Evolutionary conservation across 2,329 filamentous ascomycete species (phyloP).

Genomic region (Fusarium kyushuense): DNA sequence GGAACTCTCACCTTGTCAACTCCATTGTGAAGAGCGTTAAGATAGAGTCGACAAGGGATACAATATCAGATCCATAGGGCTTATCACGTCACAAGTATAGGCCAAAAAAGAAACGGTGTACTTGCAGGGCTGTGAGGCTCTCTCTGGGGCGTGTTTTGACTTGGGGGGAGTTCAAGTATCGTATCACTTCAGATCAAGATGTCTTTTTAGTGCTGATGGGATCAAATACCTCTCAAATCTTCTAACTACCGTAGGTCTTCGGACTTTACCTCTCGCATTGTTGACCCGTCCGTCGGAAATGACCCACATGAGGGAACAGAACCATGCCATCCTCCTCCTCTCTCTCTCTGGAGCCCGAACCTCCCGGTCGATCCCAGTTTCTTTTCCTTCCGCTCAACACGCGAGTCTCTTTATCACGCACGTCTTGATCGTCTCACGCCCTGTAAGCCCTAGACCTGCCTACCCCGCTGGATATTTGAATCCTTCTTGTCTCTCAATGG

Average conservation of each 20-base stretch:
- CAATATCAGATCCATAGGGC: conserved; percentile 11
- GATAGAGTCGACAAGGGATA: too few species aligned
- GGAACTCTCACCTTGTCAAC: neutral
- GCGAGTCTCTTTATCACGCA: conserved; percentile 12
- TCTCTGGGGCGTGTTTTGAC: conserved; percentile 3
- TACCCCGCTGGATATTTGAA: conserved; percentile 25
- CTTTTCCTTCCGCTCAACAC: neutral
- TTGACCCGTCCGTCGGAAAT: conserved; percentile 13
- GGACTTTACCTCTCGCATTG: conserved; percentile 10
- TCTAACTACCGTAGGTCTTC: neutral
- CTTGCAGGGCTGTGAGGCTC: conserved; percentile 14
- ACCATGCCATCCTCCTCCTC: conserved; percentile 41
- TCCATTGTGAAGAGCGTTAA: neutral
- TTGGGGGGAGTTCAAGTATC: neutral
- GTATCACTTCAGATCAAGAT: neutral
- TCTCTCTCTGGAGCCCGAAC: conserved; percentile 28
- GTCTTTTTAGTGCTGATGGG: conserved; percentile 37
- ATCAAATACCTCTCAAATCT: neutral
- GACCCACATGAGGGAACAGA: conserved; percentile 26
- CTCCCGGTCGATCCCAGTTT: conserved; percentile 17
- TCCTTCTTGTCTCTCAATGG: conserved; percentile 15
- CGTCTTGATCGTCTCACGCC: conserved; percentile 28
- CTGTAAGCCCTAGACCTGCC: conserved; percentile 46
- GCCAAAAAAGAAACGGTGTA: neutral
- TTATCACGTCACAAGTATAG: conserved; percentile 2